These are phyloP conservation scores for Monilinia fructicola DNA, from an alignment of 2,329 filamentous ascomycete species.

Conservation along the genomic window DNA sequence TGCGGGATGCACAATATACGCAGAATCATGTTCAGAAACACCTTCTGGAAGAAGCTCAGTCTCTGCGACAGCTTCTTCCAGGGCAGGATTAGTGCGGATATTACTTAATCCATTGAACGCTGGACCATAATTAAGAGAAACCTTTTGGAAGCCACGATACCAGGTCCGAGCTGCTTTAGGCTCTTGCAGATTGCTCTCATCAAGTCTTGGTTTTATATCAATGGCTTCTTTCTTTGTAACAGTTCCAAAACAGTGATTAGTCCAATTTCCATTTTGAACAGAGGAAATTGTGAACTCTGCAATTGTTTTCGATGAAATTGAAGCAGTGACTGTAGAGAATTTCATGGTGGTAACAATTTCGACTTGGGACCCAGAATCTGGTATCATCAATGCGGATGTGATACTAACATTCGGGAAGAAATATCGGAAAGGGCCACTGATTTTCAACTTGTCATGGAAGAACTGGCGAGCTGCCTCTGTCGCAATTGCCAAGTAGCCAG, in stretches of 20 bases:
- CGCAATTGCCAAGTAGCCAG: conserved; percentile 42
- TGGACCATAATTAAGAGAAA: conserved; percentile 45
- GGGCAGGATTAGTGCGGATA: conserved; percentile 37
- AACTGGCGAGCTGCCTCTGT: conserved; percentile 17
- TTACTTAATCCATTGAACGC: conserved; percentile 43
- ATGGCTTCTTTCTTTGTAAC: not conserved
- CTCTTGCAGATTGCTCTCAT: conserved; percentile 31
- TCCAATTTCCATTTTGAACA: conserved; percentile 18
- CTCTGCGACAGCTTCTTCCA: conserved; percentile 37
- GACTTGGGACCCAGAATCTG: conserved; percentile 14
- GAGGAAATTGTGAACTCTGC: conserved; percentile 20
- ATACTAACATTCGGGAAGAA: conserved; percentile 19
- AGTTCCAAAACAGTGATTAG: conserved; percentile 18
- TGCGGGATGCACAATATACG: conserved; percentile 51
- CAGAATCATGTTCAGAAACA: conserved; percentile 40
- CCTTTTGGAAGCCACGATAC: conserved; percentile 41
- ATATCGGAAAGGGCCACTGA: conserved; percentile 8
- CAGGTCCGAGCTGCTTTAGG: conserved; percentile 38
- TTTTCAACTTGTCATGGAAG: not conserved
- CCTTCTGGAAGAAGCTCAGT: conserved; percentile 28
- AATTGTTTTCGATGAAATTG: conserved; percentile 13
- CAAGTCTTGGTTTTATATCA: not conserved
- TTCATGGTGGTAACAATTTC: conserved; percentile 23
- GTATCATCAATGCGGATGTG: conserved; percentile 20
- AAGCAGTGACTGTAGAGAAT: conserved; percentile 16